These are phyloP conservation scores for Lipomyces japonicus DNA, from an alignment of 805 yeast genomes.

Conservation along the genomic window DNA sequence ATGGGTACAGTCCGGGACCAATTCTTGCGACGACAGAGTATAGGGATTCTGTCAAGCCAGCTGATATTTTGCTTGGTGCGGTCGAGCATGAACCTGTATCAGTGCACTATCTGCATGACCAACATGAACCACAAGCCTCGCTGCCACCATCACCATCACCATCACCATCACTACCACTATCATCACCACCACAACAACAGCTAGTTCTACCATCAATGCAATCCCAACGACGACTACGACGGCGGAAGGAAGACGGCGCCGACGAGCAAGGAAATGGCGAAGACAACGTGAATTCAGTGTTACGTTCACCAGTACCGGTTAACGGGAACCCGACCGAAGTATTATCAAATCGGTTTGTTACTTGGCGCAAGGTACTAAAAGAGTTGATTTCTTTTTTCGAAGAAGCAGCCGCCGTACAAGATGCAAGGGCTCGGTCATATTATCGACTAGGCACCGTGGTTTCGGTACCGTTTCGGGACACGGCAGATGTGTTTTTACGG, in stretches of 20 bases:
- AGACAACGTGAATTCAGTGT: constrained; percentile 7
- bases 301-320: constrained; percentile 45
- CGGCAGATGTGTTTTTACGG: constrained; percentile 37
- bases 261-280: not conserved
- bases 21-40: too few species aligned
- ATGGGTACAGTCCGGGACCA: too few species aligned
- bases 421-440: constrained; percentile 82
- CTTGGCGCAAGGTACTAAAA: constrained; percentile 79
- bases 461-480: constrained; percentile 39
- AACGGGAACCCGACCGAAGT: constrained; percentile 79
- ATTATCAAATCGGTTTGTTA: constrained; percentile 73
- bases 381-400: constrained; percentile 70
- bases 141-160: not conserved
- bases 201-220: not conserved
- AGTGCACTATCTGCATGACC: not conserved
- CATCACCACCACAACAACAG: not conserved
- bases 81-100: not conserved
- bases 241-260: not conserved
- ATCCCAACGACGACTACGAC: not conserved
- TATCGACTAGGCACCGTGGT: constrained; percentile 76
- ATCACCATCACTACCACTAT: not conserved
- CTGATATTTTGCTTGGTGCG: too few species aligned
- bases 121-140: not conserved
- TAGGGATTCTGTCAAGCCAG: too few species aligned
- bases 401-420: constrained; percentile 81